Evolutionary conservation across 192 early-diverging fungal genomes (phyloP).

Genomic region (Backusella liffmaniae): DNA sequence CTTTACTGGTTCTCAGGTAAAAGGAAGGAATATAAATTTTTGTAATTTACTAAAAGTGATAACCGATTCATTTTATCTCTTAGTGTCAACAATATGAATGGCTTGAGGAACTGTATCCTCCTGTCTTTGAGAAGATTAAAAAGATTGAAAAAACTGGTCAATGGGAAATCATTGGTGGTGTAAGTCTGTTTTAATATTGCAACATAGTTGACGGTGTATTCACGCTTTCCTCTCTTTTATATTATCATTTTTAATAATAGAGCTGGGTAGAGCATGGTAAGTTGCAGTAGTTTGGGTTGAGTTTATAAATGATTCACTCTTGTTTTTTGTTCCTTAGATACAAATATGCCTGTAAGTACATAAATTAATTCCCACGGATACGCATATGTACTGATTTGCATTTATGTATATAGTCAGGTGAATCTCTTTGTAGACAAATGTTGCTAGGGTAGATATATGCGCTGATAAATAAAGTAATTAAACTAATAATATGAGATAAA

Average conservation of each 20-base stretch:
- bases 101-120: conserved; percentile 83
- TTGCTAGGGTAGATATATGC: conserved; percentile 63
- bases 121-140: conserved; percentile 77
- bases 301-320: neutral
- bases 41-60: neutral
- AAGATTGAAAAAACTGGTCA: conserved; percentile 64
- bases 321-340: conserved; percentile 66
- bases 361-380: neutral
- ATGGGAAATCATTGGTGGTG: conserved; percentile 92
- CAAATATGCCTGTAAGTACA: conserved; percentile 75
- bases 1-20: conserved; percentile 87
- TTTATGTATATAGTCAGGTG: conserved; percentile 60
- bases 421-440: conserved; percentile 93
- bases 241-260: conserved; percentile 14
- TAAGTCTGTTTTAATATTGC: conserved; percentile 23
- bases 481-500: neutral
- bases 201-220: neutral
- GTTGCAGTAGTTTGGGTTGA: neutral
- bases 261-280: conserved; percentile 86
- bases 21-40: neutral
- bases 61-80: neutral
- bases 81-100: conserved; percentile 97
- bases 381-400: neutral
- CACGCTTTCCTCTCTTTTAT: neutral
- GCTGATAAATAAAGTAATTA: neutral